Percentiles rank a stretch among this genome's conserved stretches.
Conservation (phyloP, 441 rosid genomes). For the Adansonia madagascariensis region DNA sequence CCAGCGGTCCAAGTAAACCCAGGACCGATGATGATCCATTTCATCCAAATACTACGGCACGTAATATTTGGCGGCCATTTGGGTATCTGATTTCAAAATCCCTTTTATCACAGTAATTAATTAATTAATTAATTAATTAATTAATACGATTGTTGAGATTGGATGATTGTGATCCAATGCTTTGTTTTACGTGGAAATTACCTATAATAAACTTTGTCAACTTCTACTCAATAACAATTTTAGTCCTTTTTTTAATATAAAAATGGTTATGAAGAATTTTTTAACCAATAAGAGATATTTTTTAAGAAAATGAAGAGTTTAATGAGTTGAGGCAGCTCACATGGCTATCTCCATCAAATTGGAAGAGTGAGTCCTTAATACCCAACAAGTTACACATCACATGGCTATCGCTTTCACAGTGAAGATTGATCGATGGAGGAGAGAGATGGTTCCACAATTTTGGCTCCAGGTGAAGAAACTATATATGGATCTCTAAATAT, state of each 20-base stretch:
- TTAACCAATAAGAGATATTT: not conserved
- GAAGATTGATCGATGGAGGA: not conserved
- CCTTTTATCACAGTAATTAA: too few relatives aligned
- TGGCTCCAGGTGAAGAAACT: not conserved
- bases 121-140: not conserved
- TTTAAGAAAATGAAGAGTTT: too few relatives aligned
- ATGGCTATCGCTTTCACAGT: conserved; percentile 39
- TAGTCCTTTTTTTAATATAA: too few relatives aligned
- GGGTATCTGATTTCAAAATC: conserved; percentile 19
- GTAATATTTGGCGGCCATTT: conserved; percentile 37
- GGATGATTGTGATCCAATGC: not conserved
- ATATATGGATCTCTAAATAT: not conserved
- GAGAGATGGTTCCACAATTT: not conserved
- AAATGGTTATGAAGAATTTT: too few relatives aligned
- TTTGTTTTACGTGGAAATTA: not conserved
- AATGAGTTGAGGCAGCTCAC: not conserved
- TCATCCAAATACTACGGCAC: conserved; percentile 23
- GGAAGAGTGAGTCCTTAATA: conserved; percentile 3
- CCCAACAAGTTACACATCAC: conserved; percentile 14
- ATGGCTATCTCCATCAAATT: conserved; percentile 14
- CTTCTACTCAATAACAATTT: too few relatives aligned
- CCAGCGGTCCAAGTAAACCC: conserved; percentile 5
- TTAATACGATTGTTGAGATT: too few relatives aligned
- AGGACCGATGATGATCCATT: not conserved
- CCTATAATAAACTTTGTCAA: too few relatives aligned